Base-by-base conservation (phyloP, 1,139 yeast genomes). In the Candida buenavistaensis region DNA sequence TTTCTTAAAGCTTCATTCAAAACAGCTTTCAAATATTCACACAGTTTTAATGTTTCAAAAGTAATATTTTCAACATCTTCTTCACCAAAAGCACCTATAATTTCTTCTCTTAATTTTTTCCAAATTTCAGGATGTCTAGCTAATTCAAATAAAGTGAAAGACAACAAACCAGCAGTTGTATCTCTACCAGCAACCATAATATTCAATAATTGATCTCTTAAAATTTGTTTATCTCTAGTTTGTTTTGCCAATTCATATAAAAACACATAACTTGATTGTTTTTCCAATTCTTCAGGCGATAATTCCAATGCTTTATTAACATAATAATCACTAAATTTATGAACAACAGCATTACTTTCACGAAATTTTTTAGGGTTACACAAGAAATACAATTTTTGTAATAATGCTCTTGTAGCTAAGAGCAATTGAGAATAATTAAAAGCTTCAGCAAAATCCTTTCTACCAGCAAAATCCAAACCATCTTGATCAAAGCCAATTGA, bases 1-100 rank as follows among this genome's bases (percentile, higher is more conserved):
- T 74, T 44, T 41, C 81, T 60, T 39, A 75, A 63, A 6, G 62
- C 49, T 51, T 75, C 81, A 46, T 71, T 73, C 32, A 75, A 46
- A 28, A 72, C 68, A 24, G 68, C 61, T 45, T 66, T 64, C 47
- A 75, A 63, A 47, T 72, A 74, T 37, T 61, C 65, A 50, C 76
- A 69, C 28, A 33, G 27, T 54, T 75, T 74, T 38, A 75, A 60
- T 4, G 68, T 52, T 43, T 72, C 79, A 43, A 74, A 62, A 1
- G 62, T 23, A 17, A 39, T 51, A 20, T 23, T 26, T 9, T 24
- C 33, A 19, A 28, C 16, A 3, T 17, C 35, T 8, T 33, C 35
- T 5, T 25, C 26, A 8, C 42, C 74, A 46, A 68, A 69, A 12
- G 52, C 51, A 8, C 42, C 50, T 15, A 54, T 46, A 13, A 70